These are phyloP conservation scores for Quercus variabilis DNA, from an alignment of 306 rosid species.

Conservation along the genomic window DNA sequence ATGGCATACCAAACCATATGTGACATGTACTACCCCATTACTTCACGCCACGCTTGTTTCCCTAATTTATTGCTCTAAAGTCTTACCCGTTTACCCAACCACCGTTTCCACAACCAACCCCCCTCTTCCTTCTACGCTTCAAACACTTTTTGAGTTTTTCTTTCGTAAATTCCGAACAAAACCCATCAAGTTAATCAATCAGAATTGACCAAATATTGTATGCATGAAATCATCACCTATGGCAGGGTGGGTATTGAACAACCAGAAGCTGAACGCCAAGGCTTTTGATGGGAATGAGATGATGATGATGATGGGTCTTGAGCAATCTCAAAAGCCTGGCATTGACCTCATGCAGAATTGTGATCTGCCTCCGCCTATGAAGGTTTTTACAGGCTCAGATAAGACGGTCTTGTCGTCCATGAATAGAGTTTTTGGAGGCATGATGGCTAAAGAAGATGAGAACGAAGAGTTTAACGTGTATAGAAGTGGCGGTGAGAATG, in stretches of 20 bases:
- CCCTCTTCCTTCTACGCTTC: constrained; percentile 34
- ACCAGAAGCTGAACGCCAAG: constrained; percentile 16
- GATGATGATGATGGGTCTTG: constrained; percentile 40
- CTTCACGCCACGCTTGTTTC: neutral
- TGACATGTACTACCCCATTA: neutral
- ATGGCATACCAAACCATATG: neutral
- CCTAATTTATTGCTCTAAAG: too few species aligned
- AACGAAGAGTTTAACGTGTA: constrained; percentile 5
- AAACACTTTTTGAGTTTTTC: constrained; percentile 12
- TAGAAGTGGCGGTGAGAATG: constrained; percentile 11
- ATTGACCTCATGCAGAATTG: constrained; percentile 78
- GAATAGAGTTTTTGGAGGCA: constrained; percentile 30
- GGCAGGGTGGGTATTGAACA: constrained; percentile 20
- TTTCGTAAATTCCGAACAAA: neutral
- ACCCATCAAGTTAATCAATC: neutral
- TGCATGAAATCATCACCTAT: constrained; percentile 14
- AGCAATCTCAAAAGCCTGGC: constrained; percentile 42
- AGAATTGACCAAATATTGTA: neutral
- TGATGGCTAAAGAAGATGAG: constrained; percentile 19
- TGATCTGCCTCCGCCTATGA: constrained; percentile 93
- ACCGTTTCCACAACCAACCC: constrained; percentile 20
- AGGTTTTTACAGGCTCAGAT: constrained; percentile 51
- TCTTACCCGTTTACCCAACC: neutral
- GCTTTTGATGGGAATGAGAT: constrained; percentile 26
- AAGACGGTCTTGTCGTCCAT: constrained; percentile 40